Base-by-base conservation (phyloP, 257 asterid genomes). In the Galeopsis tetrahit region DNA sequence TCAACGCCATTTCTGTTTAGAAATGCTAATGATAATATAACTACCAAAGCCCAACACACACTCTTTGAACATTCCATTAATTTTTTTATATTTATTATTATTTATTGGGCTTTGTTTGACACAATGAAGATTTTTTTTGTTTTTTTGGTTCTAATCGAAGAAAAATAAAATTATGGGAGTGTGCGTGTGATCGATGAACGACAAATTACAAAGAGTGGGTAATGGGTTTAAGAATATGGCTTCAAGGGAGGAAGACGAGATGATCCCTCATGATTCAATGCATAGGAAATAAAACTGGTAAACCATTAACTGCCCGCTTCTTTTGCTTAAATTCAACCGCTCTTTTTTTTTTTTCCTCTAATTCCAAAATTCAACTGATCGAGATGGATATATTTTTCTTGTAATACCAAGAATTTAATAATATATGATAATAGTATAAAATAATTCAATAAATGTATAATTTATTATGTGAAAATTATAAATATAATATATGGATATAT, bases 141-240 rank as follows among this genome's bases (percentile, higher is more conserved):
- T 15, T 52, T 7, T 17, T 53, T 53, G 17, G 17, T 17, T 15
- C 6, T 7, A 53, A n/a, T 49, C 21, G 2, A 48, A 13, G 55
- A 48, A n/a, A 48, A 21, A 21, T 21, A 46, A 48, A 48, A 48
- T 14, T n/a, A 13, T 11, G 11, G 3, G 7, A 52, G 59, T 52
- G 33, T 52, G 31, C 5, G 8, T 4, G 60, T 7, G 60, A 53
- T 53, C 35, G 21, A 14, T 15, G 59, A 15, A 17, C 10, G 62
- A 10, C 5, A 31, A 10, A 2, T 9, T 9, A 58, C 39, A 32
- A 53, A 14, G n/a, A 28, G 60, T 55, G 36, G 36, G 10, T 55
- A n/a, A 55, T 57, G 63, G 40, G 63, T 57, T 57, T 32, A 14
- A 48, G 32, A 32, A 52, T 33, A 53, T 15, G 64, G 64, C 64